These are phyloP conservation scores for Trichosporon coremiiforme DNA, from an alignment of 1,284 basidiomycete species.

Conservation along the genomic window DNA sequence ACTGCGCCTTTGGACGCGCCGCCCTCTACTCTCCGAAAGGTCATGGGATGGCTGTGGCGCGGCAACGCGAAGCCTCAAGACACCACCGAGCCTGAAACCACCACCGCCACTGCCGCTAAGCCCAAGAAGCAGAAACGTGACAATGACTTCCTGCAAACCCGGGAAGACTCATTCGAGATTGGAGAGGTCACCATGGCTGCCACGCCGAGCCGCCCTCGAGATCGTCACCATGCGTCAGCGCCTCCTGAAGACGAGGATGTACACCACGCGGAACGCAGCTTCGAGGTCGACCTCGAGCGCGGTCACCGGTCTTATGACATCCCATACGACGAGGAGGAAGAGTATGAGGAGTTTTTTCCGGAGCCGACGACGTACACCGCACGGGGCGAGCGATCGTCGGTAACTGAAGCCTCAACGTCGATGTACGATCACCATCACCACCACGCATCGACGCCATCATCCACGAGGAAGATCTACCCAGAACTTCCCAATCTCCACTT, in stretches of 20 bases:
- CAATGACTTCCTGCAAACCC: conserved; percentile 1
- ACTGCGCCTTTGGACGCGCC: background rate
- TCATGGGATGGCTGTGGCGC: conserved; percentile 9
- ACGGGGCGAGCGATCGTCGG: conserved; percentile 13
- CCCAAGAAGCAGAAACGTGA: background rate
- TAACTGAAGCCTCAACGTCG: conserved; percentile 13
- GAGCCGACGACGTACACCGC: conserved; percentile 9
- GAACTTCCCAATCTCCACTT: background rate
- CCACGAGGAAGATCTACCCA: background rate
- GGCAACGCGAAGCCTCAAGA: background rate
- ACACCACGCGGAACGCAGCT: background rate
- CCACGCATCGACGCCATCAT: background rate
- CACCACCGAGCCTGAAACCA: background rate
- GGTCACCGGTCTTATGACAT: conserved; percentile 8
- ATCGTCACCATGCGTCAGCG: background rate
- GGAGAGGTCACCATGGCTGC: conserved; percentile 24
- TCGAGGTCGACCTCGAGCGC: conserved; percentile 9
- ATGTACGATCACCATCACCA: conserved; percentile 8
- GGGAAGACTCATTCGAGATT: conserved; percentile 24
- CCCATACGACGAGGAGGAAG: conserved; percentile 7
- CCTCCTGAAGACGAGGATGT: background rate
- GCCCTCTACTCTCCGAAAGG: background rate
- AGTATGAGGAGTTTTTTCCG: background rate
- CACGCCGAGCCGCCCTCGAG: conserved; percentile 23
- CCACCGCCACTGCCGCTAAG: background rate